Evolutionary conservation across 352 stramenopile genomes (phyloP), one percentile per base, ranked within the genome.

Genomic region (Globisporangium recalcitrans): DNA sequence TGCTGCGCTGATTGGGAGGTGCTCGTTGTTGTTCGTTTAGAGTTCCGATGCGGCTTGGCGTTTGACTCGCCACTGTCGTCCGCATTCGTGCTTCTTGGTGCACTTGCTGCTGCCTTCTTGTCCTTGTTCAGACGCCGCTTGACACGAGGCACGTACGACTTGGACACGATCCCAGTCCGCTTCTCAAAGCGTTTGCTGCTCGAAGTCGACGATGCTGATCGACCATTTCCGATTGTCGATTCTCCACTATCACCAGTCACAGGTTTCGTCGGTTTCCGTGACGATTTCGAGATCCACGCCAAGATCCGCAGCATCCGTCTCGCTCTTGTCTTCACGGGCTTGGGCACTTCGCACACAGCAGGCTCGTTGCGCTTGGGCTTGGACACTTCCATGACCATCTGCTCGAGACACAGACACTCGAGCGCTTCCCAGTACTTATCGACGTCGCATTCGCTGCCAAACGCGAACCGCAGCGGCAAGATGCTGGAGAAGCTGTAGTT

Each of bases 301-400:
- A 90, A 69, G 40, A 88, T 87, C 29, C 80, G 72, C 56, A 80
- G 62, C 83, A 92, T 92, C 21, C 80, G 71, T 59, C 80, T 67
- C 29, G 80, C 78, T 22, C 83, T 75, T 1, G 78, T 91, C 44
- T 79, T 83, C 16, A 73, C 46, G 4, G 84, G 84, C 26, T 89
- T 77, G 14, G 84, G 84, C 14, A 91, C 73, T 56, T 79, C 68
- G 57, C 79, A 79, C 11, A 92, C 81, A 0, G 62, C 55, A 13
- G 79, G 75, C 19, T 79, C 81, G 47, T 90, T 87, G 27, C 63
- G 73, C 14, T 67, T 67, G 10, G 79, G 80, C 19, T 76, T 78
- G 31, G 70, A 62, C 11, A 92, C 78, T 64, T 92, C 83, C 78
- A 90, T 91, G 19, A 86, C 72, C 80, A 94, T 87, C 44, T 86